Percentiles rank a stretch among this genome's conserved stretches.
These are phyloP conservation scores for Phytophthora cryptogea DNA, from an alignment of 352 stramenopile species.

Conservation along the genomic window DNA sequence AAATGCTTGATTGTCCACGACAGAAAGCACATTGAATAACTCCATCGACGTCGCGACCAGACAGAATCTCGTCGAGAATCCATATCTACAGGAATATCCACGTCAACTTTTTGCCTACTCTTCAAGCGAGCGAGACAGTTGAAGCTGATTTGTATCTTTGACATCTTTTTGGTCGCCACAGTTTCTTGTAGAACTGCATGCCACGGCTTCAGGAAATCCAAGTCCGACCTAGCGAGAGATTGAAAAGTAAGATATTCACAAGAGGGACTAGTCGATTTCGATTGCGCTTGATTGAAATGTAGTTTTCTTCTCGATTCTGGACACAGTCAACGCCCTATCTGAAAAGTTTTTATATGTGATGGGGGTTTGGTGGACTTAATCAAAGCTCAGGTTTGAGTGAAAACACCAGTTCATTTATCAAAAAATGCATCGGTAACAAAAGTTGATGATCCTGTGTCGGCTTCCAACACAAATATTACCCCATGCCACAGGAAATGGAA, in stretches of 20 bases:
- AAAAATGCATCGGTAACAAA: too few species aligned
- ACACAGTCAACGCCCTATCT: too few species aligned
- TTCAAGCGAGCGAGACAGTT: background rate
- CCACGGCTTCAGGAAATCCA: background rate
- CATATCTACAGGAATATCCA: background rate
- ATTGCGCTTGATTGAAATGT: too few species aligned
- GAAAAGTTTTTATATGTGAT: too few species aligned
- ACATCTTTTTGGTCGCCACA: background rate
- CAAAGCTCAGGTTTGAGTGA: too few species aligned
- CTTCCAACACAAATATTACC: conserved; percentile 26
- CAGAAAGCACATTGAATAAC: background rate
- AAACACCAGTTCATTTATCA: too few species aligned
- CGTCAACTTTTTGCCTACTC: background rate
- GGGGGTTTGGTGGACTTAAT: too few species aligned
- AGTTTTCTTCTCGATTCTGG: too few species aligned
- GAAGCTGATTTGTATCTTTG: background rate
- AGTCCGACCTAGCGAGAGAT: background rate
- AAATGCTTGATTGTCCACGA: background rate
- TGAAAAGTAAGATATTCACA: too few species aligned
- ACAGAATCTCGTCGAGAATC: background rate
- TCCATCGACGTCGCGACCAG: background rate
- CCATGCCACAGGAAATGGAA: conserved; percentile 18
- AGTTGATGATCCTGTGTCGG: conserved; percentile 12
- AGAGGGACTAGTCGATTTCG: too few species aligned
- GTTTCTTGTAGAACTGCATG: background rate